phyloP scores from a whole-genome alignment of 2,329 filamentous ascomycete species.

The Fusarium solani-melongenae region DNA sequence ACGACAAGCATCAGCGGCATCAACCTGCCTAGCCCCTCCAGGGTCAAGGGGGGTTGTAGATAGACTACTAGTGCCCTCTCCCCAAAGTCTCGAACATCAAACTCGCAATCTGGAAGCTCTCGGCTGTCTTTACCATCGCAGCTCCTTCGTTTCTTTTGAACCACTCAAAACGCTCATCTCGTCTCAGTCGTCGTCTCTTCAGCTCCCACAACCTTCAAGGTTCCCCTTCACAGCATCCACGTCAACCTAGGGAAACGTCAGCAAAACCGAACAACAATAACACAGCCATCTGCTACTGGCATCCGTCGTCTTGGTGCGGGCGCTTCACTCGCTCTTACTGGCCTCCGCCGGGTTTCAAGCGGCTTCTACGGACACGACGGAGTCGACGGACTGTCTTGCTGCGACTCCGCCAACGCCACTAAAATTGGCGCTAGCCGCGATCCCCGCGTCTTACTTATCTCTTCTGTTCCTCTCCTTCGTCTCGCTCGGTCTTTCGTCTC shows the following conservation, averaged over 20 bases:
- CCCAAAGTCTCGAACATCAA: slow-evolving; percentile 5
- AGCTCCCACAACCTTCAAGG: neutral
- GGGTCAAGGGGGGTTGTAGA: slow-evolving; percentile 15
- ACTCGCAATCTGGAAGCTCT: slow-evolving; percentile 2
- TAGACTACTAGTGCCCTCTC: slow-evolving; percentile 21
- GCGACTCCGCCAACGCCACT: slow-evolving; percentile 41
- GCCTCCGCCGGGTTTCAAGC: neutral
- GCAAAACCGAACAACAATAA: neutral
- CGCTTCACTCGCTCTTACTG: neutral
- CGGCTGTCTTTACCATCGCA: neutral
- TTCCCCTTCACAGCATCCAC: neutral
- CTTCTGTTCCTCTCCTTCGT: slow-evolving; percentile 11
- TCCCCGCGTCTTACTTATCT: slow-evolving; percentile 43
- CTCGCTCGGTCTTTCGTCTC: neutral
- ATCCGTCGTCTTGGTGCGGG: neutral
- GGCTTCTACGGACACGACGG: slow-evolving; percentile 18
- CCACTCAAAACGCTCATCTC: neutral
- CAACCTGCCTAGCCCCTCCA: slow-evolving; percentile 1
- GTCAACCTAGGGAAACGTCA: neutral
- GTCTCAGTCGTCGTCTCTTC: neutral
- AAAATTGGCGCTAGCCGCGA: slow-evolving; percentile 40
- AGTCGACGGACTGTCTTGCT: slow-evolving; percentile 17
- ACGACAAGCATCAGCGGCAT: slow-evolving; percentile 1
- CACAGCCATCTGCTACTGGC: neutral
- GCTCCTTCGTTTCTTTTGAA: neutral